Conservation (phyloP, 2,329 filamentous ascomycete species). For the Fusarium sp. region DNA sequence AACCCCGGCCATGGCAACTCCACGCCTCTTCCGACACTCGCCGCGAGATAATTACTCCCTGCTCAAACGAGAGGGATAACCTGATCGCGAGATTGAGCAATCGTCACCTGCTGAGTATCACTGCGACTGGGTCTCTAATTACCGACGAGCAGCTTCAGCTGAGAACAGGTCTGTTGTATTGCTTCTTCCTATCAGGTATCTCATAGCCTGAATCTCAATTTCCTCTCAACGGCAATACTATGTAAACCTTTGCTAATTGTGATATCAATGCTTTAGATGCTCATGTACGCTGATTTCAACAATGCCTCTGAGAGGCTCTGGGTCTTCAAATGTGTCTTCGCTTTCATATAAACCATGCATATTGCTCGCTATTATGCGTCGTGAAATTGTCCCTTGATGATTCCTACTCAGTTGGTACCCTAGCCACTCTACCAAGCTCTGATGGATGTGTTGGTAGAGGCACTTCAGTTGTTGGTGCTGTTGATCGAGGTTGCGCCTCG, state of each 20-base stretch:
- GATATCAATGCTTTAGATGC: conserved; percentile 18
- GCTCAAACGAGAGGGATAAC: not conserved
- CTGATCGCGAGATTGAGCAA: not conserved
- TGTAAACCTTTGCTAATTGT: conserved; percentile 20
- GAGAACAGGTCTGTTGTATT: not conserved
- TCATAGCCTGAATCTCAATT: conserved; percentile 4
- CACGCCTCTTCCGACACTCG: conserved; percentile 10
- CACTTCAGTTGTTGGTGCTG: conserved; percentile 57
- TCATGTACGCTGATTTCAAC: conserved; percentile 19
- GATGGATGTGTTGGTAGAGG: conserved; percentile 60
- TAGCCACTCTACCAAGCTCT: conserved; percentile 49
- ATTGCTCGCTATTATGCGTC: not conserved
- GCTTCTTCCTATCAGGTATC: conserved; percentile 18
- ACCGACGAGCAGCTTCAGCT: not conserved
- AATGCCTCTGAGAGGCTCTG: not conserved
- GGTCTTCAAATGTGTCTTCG: not conserved
- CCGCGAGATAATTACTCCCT: conserved; percentile 11
- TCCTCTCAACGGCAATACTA: not conserved
- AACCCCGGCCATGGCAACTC: not conserved
- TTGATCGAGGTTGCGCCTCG: conserved; percentile 70
- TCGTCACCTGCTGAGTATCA: conserved; percentile 14
- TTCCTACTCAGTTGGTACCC: conserved; percentile 28
- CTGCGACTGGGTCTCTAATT: conserved; percentile 10
- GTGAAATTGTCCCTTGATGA: not conserved
- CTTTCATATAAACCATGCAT: not conserved